Evolutionary conservation across 305 asterid species (phyloP).

Genomic region (Solanum hybrid): DNA sequence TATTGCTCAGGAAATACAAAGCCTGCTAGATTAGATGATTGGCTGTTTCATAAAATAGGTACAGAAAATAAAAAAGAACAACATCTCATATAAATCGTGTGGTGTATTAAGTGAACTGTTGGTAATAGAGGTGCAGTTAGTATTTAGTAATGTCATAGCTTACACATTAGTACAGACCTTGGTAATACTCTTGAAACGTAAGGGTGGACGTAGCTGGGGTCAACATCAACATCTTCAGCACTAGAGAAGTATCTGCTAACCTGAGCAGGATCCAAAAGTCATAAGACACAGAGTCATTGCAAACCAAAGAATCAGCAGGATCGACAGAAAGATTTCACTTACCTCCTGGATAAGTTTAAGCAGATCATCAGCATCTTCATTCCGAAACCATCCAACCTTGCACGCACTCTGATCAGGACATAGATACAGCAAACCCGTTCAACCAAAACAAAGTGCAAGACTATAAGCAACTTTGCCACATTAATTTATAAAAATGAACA

Average conservation of each 20-base stretch:
- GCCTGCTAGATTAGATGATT: neutral
- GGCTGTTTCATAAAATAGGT: neutral
- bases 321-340: neutral
- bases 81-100: neutral
- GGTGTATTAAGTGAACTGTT: neutral
- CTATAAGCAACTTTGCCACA: neutral
- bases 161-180: neutral
- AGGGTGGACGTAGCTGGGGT: neutral
- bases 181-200: neutral
- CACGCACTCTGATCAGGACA: neutral
- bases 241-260: neutral
- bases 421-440: neutral
- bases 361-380: neutral
- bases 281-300: neutral
- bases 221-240: neutral
- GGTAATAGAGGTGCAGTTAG: neutral
- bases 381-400: neutral
- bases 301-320: neutral
- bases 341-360: neutral
- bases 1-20: neutral
- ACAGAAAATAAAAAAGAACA: neutral
- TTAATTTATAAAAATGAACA: neutral
- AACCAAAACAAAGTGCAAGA: neutral
- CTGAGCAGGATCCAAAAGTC: neutral
- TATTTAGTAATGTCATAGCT: neutral